Conservation (phyloP, 2,329 filamentous ascomycete genomes). For the Trichophyton equinum region DNA sequence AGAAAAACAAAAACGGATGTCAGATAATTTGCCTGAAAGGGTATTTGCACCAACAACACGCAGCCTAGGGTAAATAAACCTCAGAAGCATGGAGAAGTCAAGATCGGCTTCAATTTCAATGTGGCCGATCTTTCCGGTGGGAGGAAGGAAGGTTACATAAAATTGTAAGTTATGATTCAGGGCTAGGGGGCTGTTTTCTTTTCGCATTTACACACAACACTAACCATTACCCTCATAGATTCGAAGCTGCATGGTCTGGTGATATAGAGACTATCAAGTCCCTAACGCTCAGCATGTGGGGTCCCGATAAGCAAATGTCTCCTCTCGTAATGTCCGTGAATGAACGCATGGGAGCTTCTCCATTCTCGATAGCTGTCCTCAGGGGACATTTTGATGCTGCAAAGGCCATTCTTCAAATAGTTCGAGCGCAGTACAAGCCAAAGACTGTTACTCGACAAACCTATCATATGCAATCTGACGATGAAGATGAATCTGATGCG, state of each 20-base stretch:
- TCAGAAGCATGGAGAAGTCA: neutral
- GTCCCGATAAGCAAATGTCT: conserved; percentile 36
- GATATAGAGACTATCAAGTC: conserved; percentile 47
- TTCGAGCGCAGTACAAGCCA: conserved; percentile 53
- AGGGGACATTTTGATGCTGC: conserved; percentile 54
- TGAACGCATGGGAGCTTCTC: conserved; percentile 42
- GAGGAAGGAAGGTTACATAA: conserved; percentile 1
- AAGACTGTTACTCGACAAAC: conserved; percentile 13
- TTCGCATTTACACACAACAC: neutral
- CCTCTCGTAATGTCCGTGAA: conserved; percentile 52
- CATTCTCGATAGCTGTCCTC: conserved; percentile 57
- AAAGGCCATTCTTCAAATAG: conserved; percentile 55
- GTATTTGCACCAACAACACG: neutral
- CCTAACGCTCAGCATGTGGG: conserved; percentile 26
- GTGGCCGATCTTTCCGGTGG: neutral
- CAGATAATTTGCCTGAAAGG: neutral
- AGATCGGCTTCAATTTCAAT: conserved; percentile 2
- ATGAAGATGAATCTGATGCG: neutral
- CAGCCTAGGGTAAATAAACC: too few species aligned
- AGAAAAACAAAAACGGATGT: neutral
- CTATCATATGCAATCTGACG: conserved; percentile 22
- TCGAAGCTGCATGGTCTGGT: conserved; percentile 54
- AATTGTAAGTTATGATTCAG: neutral
- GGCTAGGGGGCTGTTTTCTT: neutral
- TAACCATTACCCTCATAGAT: conserved; percentile 7